Base-by-base conservation (phyloP, 805 yeast genomes). In the Saccharomycopsis malanga region DNA sequence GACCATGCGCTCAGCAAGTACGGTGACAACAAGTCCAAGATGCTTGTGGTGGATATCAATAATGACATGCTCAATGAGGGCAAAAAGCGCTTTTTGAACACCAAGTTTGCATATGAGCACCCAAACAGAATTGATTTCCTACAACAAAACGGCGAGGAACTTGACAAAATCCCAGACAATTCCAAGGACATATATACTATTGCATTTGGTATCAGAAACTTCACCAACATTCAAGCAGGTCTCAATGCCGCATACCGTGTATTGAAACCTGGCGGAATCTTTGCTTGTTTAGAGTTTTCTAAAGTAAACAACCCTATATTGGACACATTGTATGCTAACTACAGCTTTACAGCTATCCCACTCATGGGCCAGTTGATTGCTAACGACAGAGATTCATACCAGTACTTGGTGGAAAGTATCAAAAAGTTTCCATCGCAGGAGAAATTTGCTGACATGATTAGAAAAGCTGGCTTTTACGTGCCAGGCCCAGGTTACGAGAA, bases 51-150 rank as follows among this genome's bases (percentile, higher is more conserved):
- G 3, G 98, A 93, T 65, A 93, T 93, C 66, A 93, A 93, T 62
- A 80, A 95, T 3, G 97, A 93, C 62, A 93, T 93, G 98, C 74
- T 93, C 58, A 77, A 73, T 39, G 98, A 93, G 69, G 98, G 98
- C 49, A 83, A 83, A 57, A 74, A 79, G 58, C 76, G 98, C 61
- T 81, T 80, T 48, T 61, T 74, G 55, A 66, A 71, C 10, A 80
- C 76, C 44, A 76, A 79, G 53, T 82, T 82, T 48, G 74, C 78
- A 53, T 63, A 55, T 48, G 63, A 64, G 34, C 69, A 67, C 43
- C 64, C 70, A 18, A 34, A 53, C 6, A 73, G 98, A 56, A 82
- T 93, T 39, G 68, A 71, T 42, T 93, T 91, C 61, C 57, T 87
- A 51, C 96, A 85, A 37, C 98, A 91, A 66, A 89, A 93, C 58